A percentile compares a stretch with the other conserved stretches of the same genome.
Conservation (phyloP, 208 protist genomes). For the Leishmania amazonensis region DNA sequence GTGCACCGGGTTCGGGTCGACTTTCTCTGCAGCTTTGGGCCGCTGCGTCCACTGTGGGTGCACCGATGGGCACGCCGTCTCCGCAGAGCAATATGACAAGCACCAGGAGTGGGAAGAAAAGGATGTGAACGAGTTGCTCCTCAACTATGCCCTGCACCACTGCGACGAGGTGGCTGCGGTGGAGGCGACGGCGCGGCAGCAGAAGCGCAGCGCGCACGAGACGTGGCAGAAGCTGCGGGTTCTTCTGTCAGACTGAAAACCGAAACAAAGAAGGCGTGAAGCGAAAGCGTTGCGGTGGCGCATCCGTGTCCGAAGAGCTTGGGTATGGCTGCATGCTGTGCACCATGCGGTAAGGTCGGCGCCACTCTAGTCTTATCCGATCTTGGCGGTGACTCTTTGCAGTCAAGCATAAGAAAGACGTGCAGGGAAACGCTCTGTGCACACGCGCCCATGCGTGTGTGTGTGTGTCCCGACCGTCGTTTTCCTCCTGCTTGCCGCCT, state of each 20-base stretch:
- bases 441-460: background rate
- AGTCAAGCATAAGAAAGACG: background rate
- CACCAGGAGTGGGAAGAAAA: conserved; percentile 44
- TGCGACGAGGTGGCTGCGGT: conserved; percentile 77
- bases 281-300: background rate
- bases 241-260: conserved; percentile 26
- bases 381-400: background rate
- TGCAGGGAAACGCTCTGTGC: background rate
- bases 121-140: conserved; percentile 52
- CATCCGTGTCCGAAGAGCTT: background rate
- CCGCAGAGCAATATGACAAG: conserved; percentile 34
- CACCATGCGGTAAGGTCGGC: background rate
- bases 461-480: background rate
- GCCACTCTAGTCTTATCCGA: background rate
- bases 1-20: conserved; percentile 78
- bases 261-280: background rate
- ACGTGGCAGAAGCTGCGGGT: conserved; percentile 36
- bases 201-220: conserved; percentile 39
- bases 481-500: background rate
- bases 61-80: conserved; percentile 65
- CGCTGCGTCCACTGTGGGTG: conserved; percentile 61
- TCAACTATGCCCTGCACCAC: conserved; percentile 43
- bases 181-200: conserved; percentile 47
- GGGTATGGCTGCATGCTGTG: background rate
- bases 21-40: conserved; percentile 37